Evolutionary conservation across 176 grass and related monocot genomes (phyloP).

Genomic region (Ananas comosus): DNA sequence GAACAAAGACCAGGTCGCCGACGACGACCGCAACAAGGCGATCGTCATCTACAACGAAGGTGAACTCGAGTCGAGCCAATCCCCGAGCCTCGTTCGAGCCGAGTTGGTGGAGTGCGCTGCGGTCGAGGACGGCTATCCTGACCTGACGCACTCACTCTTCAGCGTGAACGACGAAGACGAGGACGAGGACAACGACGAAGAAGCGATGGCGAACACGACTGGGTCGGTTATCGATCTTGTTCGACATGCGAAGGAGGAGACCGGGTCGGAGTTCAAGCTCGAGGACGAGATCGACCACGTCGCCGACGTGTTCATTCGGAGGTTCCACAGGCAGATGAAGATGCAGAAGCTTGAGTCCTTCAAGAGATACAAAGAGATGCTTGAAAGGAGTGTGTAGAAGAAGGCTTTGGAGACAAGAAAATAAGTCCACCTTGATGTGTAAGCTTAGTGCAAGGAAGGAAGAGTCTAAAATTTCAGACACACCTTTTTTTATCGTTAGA

Average conservation of each 20-base stretch:
- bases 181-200: slow-evolving; percentile 47
- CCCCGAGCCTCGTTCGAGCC: not conserved
- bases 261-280: slow-evolving; percentile 53
- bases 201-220: slow-evolving; percentile 25
- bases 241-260: slow-evolving; percentile 46
- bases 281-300: slow-evolving; percentile 92
- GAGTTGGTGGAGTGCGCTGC: slow-evolving; percentile 6
- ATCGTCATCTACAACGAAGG: slow-evolving; percentile 38
- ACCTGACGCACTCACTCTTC: slow-evolving; percentile 65
- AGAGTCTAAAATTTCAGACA: too few relatives aligned
- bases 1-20: not conserved
- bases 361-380: slow-evolving; percentile 86
- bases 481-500: too few relatives aligned
- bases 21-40: slow-evolving; percentile 23
- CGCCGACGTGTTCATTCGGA: slow-evolving; percentile 81
- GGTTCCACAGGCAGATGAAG: slow-evolving; percentile 77
- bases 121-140: slow-evolving; percentile 29
- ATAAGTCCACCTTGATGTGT: not conserved
- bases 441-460: not conserved
- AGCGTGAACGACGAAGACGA: slow-evolving; percentile 23
- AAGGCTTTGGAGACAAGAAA: slow-evolving; percentile 9
- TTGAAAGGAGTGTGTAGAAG: slow-evolving; percentile 45
- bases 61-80: not conserved
- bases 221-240: slow-evolving; percentile 74
- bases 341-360: slow-evolving; percentile 94